Evolutionary conservation across 2,329 filamentous ascomycete genomes (phyloP).

Genomic region (Dryadomyces sulphureus): DNA sequence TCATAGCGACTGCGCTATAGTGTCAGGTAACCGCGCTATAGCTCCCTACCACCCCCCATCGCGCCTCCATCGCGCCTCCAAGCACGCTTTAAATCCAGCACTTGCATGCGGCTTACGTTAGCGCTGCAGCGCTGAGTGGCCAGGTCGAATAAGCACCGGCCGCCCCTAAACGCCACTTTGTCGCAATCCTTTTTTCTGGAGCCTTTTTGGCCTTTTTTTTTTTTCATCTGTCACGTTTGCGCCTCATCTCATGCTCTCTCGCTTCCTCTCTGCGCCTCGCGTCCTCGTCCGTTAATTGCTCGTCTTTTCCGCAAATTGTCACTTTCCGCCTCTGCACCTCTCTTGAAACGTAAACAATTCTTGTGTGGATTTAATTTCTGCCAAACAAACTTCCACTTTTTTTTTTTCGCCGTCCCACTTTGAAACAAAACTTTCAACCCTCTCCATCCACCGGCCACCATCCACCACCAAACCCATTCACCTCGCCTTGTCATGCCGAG

Average conservation of each 20-base stretch:
- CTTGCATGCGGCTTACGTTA: no score
- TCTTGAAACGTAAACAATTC: background rate
- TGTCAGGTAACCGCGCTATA: no score
- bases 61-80: no score
- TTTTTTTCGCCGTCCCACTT: background rate
- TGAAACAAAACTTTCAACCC: no score
- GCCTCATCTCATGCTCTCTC: background rate
- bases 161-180: background rate
- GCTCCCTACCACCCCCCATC: no score
- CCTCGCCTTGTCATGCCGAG: constrained; percentile 1
- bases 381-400: background rate
- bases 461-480: background rate
- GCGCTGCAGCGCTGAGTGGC: no score
- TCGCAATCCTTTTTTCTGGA: background rate
- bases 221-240: background rate
- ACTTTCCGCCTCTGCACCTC: no score
- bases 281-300: background rate
- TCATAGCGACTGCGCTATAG: no score
- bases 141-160: background rate
- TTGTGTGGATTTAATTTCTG: background rate
- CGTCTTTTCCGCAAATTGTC: background rate
- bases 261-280: background rate
- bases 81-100: no score
- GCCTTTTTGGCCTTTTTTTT: background rate
- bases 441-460: background rate